phyloP scores from a whole-genome alignment of 1,284 basidiomycete genomes.

The Trichosporon coremiiforme region DNA sequence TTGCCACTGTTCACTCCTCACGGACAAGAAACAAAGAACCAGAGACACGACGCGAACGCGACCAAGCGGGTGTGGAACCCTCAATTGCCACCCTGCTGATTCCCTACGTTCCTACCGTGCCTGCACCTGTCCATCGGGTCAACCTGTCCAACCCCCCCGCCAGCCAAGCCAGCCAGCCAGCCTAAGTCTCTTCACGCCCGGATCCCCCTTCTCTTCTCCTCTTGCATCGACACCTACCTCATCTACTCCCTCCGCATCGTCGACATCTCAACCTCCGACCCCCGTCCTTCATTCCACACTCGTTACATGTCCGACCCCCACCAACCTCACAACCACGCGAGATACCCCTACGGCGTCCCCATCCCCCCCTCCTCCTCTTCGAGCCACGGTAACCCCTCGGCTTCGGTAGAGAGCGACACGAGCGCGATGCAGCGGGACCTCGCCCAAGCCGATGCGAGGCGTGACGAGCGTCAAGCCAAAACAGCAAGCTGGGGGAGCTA shows the following conservation, averaged over 20 bases:
- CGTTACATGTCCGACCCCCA: not conserved
- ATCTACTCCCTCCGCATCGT: not conserved
- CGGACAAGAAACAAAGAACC: not conserved
- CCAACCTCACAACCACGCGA: not conserved
- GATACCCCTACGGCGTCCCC: not conserved
- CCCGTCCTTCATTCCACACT: not conserved
- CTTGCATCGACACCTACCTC: not conserved
- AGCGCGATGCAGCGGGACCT: not conserved
- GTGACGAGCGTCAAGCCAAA: not conserved
- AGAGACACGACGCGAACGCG: not conserved
- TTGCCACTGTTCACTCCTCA: not conserved
- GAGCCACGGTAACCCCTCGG: not conserved
- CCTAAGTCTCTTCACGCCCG: too few species aligned
- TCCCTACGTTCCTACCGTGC: too few species aligned
- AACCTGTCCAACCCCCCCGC: too few species aligned
- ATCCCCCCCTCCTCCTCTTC: conserved; percentile 4
- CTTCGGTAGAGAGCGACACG: not conserved
- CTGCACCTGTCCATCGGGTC: too few species aligned
- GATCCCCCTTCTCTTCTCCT: too few species aligned
- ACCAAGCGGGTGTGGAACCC: too few species aligned
- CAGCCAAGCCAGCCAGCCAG: too few species aligned
- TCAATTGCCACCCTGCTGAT: too few species aligned
- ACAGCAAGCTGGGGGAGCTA: conserved; percentile 12
- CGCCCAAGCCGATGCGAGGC: not conserved
- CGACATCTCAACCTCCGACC: not conserved